Conservation (phyloP, 2,329 filamentous ascomycete species). For the Phyllosticta citrichinensis region DNA sequence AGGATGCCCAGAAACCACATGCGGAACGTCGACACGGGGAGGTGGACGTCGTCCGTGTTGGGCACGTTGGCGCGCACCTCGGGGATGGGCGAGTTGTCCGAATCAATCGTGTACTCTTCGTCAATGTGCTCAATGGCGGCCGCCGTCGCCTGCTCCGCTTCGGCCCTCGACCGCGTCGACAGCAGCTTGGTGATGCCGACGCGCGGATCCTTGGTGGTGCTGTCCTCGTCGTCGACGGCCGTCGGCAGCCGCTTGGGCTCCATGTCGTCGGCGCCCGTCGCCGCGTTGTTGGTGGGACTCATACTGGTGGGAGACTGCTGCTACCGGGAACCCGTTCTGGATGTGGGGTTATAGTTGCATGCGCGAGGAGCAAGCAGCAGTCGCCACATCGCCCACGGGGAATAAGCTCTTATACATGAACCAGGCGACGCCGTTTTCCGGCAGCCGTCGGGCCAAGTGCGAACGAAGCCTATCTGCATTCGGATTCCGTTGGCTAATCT, state of each 20-base stretch:
- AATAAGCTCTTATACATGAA: not conserved
- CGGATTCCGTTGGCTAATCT: not conserved
- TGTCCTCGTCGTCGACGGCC: constrained; percentile 2
- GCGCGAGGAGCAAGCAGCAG: not conserved
- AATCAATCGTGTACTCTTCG: constrained; percentile 8
- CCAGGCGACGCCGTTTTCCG: not conserved
- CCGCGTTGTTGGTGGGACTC: not conserved
- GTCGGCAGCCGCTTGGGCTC: not conserved
- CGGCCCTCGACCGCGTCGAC: not conserved
- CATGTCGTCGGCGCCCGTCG: not conserved
- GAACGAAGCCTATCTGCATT: not conserved
- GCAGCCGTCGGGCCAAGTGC: not conserved
- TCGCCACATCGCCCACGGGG: not conserved
- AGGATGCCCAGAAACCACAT: constrained; percentile 38
- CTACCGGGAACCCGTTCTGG: not conserved
- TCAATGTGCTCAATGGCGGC: constrained; percentile 10
- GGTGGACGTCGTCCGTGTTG: constrained; percentile 8
- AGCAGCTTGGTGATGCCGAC: constrained; percentile 2
- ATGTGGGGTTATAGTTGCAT: not conserved
- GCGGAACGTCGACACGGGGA: constrained; percentile 33
- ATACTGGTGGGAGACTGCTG: not conserved
- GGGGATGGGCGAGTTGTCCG: constrained; percentile 7
- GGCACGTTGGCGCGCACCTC: constrained; percentile 9
- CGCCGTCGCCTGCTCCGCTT: constrained; percentile 3
- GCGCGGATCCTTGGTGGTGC: constrained; percentile 1